These are phyloP conservation scores for Magnolia officinalis DNA, from an alignment of 164 flowering plant genomes.

Conservation along the genomic window DNA sequence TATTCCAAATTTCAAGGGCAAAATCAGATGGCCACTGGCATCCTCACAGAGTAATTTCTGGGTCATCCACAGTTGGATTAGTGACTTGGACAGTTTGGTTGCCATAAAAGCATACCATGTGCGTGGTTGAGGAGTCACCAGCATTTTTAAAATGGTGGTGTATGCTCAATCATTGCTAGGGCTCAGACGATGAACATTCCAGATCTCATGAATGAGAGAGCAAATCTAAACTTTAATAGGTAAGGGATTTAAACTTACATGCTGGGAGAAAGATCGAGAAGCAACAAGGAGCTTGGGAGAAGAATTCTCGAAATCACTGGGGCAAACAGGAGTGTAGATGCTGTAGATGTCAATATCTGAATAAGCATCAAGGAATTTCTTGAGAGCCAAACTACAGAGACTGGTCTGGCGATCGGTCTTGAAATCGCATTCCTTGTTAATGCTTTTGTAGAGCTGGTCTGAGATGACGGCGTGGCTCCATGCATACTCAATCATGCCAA, in stretches of 20 bases:
- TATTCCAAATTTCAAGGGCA: too few species aligned
- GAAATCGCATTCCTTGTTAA: slow-evolving; percentile 42
- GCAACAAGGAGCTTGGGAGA: slow-evolving; percentile 19
- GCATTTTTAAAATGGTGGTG: too few species aligned
- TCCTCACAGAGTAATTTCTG: too few species aligned
- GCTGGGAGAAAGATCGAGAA: slow-evolving; percentile 30
- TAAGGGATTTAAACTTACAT: slow-evolving; percentile 22
- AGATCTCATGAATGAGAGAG: not conserved
- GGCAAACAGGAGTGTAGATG: slow-evolving; percentile 53
- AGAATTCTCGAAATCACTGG: slow-evolving; percentile 1
- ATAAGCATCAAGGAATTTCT: slow-evolving; percentile 33
- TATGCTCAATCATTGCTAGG: too few species aligned
- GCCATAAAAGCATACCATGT: too few species aligned
- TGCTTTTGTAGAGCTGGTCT: slow-evolving; percentile 35
- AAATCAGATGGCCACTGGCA: too few species aligned
- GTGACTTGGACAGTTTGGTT: too few species aligned
- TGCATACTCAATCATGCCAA: slow-evolving; percentile 53
- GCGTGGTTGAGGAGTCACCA: too few species aligned
- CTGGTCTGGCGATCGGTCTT: slow-evolving; percentile 12
- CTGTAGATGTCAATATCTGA: slow-evolving; percentile 56
- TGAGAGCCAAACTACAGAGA: slow-evolving; percentile 17
- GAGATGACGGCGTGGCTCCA: slow-evolving; percentile 73
- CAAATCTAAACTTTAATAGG: not conserved
- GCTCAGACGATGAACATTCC: too few species aligned
- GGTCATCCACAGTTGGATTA: too few species aligned